These are phyloP conservation scores for Colletotrichum lini DNA, from an alignment of 2,329 filamentous ascomycete species.

Conservation along the genomic window DNA sequence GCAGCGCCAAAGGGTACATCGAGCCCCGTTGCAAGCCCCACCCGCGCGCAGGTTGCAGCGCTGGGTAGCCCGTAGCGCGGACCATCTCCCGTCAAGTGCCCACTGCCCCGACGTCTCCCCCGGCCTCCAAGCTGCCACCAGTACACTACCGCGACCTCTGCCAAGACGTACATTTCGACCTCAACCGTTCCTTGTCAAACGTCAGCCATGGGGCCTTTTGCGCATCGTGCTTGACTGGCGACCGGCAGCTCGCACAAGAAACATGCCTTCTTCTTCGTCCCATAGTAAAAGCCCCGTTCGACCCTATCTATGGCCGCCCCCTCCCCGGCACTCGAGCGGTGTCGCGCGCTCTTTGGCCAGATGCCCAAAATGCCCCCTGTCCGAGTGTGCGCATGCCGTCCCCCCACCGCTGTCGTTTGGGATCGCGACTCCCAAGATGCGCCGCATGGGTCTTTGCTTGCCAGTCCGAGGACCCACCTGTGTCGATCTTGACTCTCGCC, in stretches of 20 bases:
- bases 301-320: conserved; percentile 36
- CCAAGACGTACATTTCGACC: conserved; percentile 34
- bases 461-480: conserved; percentile 31
- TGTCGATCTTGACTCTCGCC: conserved; percentile 34
- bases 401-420: conserved; percentile 38
- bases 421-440: conserved; percentile 37
- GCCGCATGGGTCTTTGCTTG: conserved; percentile 39
- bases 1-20: conserved; percentile 18
- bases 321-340: conserved; percentile 31
- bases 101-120: conserved; percentile 12
- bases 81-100: conserved; percentile 39
- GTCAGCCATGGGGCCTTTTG: conserved; percentile 22
- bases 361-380: conserved; percentile 36
- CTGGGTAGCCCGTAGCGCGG: conserved; percentile 21
- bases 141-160: background rate
- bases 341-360: conserved; percentile 35
- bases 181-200: conserved; percentile 35
- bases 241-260: conserved; percentile 30
- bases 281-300: conserved; percentile 30
- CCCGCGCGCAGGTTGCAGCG: conserved; percentile 3
- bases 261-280: conserved; percentile 39
- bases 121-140: conserved; percentile 5
- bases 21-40: conserved; percentile 3
- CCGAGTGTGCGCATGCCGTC: conserved; percentile 38
- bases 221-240: conserved; percentile 38